Evolutionary conservation across 176 grass and related monocot species (phyloP).

Genomic region (Ananas comosus): DNA sequence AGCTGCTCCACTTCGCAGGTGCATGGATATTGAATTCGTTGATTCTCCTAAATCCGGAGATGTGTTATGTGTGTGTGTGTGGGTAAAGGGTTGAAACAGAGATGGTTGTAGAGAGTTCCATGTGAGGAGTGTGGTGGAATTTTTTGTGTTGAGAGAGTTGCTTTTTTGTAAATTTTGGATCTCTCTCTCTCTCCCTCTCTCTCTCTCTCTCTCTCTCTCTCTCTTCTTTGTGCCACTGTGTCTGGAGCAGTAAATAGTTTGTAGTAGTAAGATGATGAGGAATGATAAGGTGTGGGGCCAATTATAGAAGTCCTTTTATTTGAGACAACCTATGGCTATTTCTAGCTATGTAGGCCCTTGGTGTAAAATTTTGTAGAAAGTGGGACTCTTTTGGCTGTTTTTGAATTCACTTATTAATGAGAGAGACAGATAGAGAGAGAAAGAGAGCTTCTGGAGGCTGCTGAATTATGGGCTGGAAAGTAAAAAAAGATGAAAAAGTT

Average conservation of each 20-base stretch:
- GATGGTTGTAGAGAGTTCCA: background rate
- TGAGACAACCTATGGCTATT: slow-evolving; percentile 26
- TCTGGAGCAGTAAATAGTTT: background rate
- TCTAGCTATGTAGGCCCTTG: slow-evolving; percentile 21
- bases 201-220: background rate
- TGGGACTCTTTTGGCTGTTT: slow-evolving; percentile 13
- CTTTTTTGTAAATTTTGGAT: background rate
- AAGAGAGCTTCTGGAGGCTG: background rate
- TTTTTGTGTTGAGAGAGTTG: background rate
- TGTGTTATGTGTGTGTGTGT: no score
- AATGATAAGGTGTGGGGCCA: slow-evolving; percentile 33
- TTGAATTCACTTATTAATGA: slow-evolving; percentile 29
- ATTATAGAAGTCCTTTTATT: slow-evolving; percentile 33
- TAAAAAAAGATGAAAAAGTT: no score
- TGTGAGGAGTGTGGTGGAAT: background rate
- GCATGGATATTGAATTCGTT: background rate
- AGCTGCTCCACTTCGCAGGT: background rate
- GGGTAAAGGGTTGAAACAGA: background rate
- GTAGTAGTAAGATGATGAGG: background rate
- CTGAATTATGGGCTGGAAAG: no score
- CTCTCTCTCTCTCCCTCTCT: background rate
- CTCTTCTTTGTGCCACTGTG: background rate
- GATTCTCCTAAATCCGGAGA: no score
- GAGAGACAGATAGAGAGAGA: background rate
- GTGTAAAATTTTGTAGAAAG: background rate